Conservation (phyloP, 2,329 filamentous ascomycete genomes). For the Colletotrichum sidae region DNA sequence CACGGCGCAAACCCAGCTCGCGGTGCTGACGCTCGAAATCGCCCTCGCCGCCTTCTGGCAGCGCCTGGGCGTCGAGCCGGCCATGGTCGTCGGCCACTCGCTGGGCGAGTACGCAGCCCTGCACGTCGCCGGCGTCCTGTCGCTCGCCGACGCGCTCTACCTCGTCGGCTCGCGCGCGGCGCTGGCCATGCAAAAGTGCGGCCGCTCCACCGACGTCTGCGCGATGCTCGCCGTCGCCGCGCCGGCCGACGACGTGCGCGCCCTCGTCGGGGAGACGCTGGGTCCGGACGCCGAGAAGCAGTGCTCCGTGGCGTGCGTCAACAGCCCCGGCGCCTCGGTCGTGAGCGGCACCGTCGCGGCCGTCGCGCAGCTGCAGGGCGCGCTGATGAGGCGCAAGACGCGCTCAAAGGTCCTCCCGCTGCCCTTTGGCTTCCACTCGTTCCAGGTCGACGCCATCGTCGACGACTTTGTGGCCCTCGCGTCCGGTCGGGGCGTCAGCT, state of each 20-base stretch:
- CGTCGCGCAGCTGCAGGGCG: not conserved
- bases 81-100: slow-evolving; percentile 49
- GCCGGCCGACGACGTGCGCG: too few relatives aligned
- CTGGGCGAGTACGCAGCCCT: slow-evolving; percentile 68
- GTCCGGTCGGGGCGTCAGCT: slow-evolving; percentile 28
- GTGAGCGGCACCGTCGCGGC: slow-evolving; percentile 60
- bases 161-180: slow-evolving; percentile 74
- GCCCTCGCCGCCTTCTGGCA: slow-evolving; percentile 47
- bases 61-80: slow-evolving; percentile 43
- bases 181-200: not conserved
- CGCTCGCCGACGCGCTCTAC: slow-evolving; percentile 76
- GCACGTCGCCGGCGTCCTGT: slow-evolving; percentile 76
- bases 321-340: slow-evolving; percentile 72
- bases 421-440: slow-evolving; percentile 51
- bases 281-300: too few relatives aligned
- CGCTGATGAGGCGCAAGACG: slow-evolving; percentile 55
- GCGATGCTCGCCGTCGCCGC: too few relatives aligned
- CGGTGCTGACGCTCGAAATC: slow-evolving; percentile 48
- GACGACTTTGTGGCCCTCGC: slow-evolving; percentile 59
- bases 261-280: too few relatives aligned
- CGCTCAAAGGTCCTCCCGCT: slow-evolving; percentile 45
- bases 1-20: slow-evolving; percentile 48
- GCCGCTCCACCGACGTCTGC: too few relatives aligned
- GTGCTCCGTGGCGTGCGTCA: slow-evolving; percentile 66
- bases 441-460: slow-evolving; percentile 53